Base-by-base conservation (phyloP, 306 rosid species). In the Fragaria nilgerrensis region DNA sequence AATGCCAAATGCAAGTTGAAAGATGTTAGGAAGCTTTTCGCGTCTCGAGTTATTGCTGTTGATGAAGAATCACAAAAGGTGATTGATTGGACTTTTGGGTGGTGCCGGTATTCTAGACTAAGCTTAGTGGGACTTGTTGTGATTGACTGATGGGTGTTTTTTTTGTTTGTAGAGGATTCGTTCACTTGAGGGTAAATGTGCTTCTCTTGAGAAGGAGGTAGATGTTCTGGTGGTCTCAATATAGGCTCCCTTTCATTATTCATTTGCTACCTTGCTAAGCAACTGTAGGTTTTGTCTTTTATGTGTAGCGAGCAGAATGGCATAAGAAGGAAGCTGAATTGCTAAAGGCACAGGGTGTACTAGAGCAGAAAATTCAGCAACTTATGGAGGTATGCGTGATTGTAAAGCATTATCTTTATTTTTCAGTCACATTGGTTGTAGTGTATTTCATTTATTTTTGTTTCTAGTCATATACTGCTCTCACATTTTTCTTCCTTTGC, bases 51-150 rank as follows among this genome's bases (percentile, higher is more conserved):
- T 77, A 83, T 86, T 71, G 84, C 91, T 2, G 85, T 86, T 17
- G 98, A 92, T 14, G 95, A 87, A 78, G 90, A 89, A 73, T 82
- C 89, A 29, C 95, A 84, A 45, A 90, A 92, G 98, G 98, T 90
- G 12, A n/a, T 32, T 43, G 20, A 62, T 45, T 70, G 53, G 19
- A 5, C 7, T 48, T 50, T 79, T 70, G 41, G 68, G 62, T 53
- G n/a, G 29, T 27, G 61, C 23, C 59, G n/a, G 29, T 20, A 23
- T 37, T 65, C 72, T 39, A 47, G 25, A 9, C 9, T 16, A 22
- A 73, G 48, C 64, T 78, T 36, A 20, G 34, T 9, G 68, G 55
- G 66, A 50, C 75, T 37, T 79, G 49, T 34, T 6, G 41, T 62
- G 44, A 66, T 59, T 81, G 32, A 47, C 73, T 85, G 68, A 75